These are phyloP conservation scores for Chaetomidium leptoderma DNA, from an alignment of 495 filamentous ascomycete species.

Conservation along the genomic window DNA sequence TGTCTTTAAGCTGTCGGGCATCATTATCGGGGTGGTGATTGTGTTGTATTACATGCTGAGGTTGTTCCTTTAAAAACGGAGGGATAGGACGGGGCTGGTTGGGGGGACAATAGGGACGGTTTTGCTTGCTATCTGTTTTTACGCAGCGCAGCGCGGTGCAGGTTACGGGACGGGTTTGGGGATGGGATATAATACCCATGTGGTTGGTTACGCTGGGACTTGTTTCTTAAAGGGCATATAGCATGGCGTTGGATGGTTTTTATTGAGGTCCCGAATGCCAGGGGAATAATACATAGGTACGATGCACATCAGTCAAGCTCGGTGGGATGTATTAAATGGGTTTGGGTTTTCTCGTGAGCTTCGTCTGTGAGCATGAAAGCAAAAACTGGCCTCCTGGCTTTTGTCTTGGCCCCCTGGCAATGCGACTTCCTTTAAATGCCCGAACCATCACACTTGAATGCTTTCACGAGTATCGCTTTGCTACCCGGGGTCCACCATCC, in stretches of 20 bases:
- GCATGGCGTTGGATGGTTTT: background rate
- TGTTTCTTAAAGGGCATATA: background rate
- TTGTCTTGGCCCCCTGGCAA: background rate
- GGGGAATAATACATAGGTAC: background rate
- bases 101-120: background rate
- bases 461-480: no score
- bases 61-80: constrained; percentile 39
- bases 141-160: background rate
- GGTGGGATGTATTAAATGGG: background rate
- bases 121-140: no score
- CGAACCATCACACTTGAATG: background rate
- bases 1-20: constrained; percentile 81
- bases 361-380: background rate
- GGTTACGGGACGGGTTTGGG: background rate
- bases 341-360: background rate
- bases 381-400: background rate
- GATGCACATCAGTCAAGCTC: background rate
- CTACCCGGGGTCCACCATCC: background rate
- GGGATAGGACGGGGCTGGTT: background rate
- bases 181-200: background rate
- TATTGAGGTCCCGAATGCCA: background rate
- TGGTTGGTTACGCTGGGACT: background rate
- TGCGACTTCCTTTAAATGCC: background rate
- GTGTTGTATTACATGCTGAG: constrained; percentile 67
- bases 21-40: constrained; percentile 69